Evolutionary conservation across 208 protist genomes (phyloP), one percentile per base, ranked within the genome.

Genomic region (Strigomonas culicis): DNA sequence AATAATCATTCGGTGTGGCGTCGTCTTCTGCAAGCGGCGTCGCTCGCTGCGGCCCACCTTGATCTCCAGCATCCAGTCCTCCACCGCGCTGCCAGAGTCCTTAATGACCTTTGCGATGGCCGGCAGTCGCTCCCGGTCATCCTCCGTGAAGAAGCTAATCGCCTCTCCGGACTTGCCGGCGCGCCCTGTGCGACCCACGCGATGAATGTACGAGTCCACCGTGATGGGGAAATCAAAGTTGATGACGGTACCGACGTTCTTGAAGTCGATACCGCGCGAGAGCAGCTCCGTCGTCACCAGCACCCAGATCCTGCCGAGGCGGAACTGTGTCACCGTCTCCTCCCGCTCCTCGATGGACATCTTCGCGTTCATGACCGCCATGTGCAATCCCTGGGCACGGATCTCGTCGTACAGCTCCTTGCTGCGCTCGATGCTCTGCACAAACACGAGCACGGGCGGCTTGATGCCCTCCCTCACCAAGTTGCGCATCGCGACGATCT

Each of bases 191-290:
- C 93, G 82, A 39, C 95, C 98, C 31, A 99, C 90, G 25, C 98
- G 87, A 71, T 99, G 98, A 66, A 99, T 97, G 72, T 99, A 99
- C 22, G 75, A 87, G 32, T 96, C 85, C 6, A 97, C 73, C 1
- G 91, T 97, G 13, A 92, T 80, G 1, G 98, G 98, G 53, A 99
- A 97, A 75, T 99, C 98, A 74, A 98, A 99, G 83, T 99, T 99
- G 79, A 99, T 98, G 24, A 99, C 98, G 6, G 90, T 92, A 49
- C 86, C 86, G 27, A 99, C 92, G 61, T 97, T 97, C 60, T 98
- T 98, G 70, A 99, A 99, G 75, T 99, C 98, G 58, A 99, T 98
- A 78, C 98, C 98, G 39, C 98, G 88, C 3, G 94, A 93, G 61
- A 99, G 88, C 49, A 99, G 76, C 44, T 99, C 97, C 17, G 98